These are phyloP conservation scores for Abrus pulchellus DNA, from an alignment of 306 rosid species.

Conservation along the genomic window DNA sequence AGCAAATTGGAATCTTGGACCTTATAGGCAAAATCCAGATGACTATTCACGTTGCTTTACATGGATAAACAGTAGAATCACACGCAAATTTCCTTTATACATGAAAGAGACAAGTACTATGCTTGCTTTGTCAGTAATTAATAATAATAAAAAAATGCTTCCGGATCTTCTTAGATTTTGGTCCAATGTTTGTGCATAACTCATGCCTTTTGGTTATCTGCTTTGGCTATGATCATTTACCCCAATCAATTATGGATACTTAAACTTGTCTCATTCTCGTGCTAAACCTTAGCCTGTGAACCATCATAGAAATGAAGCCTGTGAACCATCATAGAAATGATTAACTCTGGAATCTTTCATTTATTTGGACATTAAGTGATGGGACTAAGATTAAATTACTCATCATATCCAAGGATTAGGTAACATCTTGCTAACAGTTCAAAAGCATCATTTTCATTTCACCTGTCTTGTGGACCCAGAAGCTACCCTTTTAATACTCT, in stretches of 20 bases:
- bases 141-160: constrained; percentile 10
- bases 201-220: constrained; percentile 49
- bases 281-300: constrained; percentile 8
- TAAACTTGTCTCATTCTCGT: constrained; percentile 22
- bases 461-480: constrained; percentile 43
- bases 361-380: constrained; percentile 36
- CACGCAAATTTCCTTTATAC: constrained; percentile 24
- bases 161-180: constrained; percentile 55
- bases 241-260: constrained; percentile 40
- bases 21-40: constrained; percentile 24
- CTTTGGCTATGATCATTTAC: constrained; percentile 33
- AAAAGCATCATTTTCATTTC: constrained; percentile 44
- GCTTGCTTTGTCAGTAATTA: constrained; percentile 24
- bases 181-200: constrained; percentile 48
- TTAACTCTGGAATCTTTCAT: constrained; percentile 23
- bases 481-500: constrained; percentile 20
- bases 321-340: constrained; percentile 25
- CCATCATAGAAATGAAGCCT: constrained; percentile 19
- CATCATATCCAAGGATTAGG: constrained; percentile 39
- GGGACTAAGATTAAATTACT: constrained; percentile 35
- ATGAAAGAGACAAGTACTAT: constrained; percentile 43
- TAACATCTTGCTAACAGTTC: constrained; percentile 38
- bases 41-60: constrained; percentile 22
- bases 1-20: constrained; percentile 32
- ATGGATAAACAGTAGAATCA: constrained; percentile 32